Base-by-base conservation (phyloP, 1,284 basidiomycete species). In the Boletus semigastroideus region DNA sequence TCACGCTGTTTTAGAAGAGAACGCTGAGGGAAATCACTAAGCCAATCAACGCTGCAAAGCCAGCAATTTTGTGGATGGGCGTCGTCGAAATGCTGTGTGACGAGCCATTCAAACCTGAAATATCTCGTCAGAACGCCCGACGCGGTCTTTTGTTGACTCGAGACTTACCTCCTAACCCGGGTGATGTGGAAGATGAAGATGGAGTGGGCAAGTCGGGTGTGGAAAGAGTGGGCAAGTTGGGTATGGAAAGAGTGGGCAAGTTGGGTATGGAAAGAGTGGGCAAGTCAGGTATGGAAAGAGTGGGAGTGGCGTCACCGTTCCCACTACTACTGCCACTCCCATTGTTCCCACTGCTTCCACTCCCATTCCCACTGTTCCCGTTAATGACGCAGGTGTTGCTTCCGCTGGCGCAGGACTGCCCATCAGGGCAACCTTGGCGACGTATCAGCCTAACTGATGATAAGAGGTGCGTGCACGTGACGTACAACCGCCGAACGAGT, bases 401-500 rank as follows among this genome's bases (percentile, higher is more conserved):
- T 34, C 39, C 47, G 30, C 31, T 1, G 14, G 20, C 42, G 40
- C 62, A 64, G 2, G 34, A 36, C 12, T 22, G 17, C 12, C 60
- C 62, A 3, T 9, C 12, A 16, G 57, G 42, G 31, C 62, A 66
- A 40, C 62, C 62, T 63, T 46, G 1, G 17, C 6, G 11, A 1
- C n/a, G 17, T n/a, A 16, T 55, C 22, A 65, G 51, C 36, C 42
- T 27, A 38, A 4, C n/a, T 22, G 22, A 22, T 22, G 22, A 22
- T 22, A 22, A 22, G 3, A 22, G 22, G 22, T 22, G 22, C 4
- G 14, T 36, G 9, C 8, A n/a, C 10, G n/a, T 10, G 9, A n/a
- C 62, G 20, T 47, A 66, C 62, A 64, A 47, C 46, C 54, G 27
- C 62, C 64, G 28, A 46, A 31, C 13, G 38, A 39, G 27, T 64